phyloP scores from a whole-genome alignment of 2,329 filamentous ascomycete species.

The Colletotrichum sp. region DNA sequence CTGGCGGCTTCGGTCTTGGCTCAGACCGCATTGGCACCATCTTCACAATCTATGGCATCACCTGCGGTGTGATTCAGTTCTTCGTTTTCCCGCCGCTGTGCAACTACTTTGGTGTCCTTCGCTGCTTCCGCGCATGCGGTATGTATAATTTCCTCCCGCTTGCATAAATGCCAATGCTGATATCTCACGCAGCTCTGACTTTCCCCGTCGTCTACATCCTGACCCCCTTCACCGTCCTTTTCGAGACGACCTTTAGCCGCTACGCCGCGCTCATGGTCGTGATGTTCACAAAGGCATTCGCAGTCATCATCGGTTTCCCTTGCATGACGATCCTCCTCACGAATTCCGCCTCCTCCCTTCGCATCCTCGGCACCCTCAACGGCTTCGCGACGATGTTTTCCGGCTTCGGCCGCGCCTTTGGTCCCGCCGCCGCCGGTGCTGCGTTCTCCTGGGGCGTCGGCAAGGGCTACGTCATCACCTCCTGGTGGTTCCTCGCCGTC shows the following conservation, averaged over 20 bases:
- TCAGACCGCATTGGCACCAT: conserved; percentile 82
- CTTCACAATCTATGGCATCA: conserved; percentile 82
- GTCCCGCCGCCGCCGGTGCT: conserved; percentile 76
- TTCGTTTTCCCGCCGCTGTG: conserved; percentile 82
- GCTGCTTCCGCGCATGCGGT: conserved; percentile 72
- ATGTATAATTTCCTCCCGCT: conserved; percentile 25
- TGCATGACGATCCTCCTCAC: conserved; percentile 88
- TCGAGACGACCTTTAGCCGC: conserved; percentile 52
- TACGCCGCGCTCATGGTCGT: conserved; percentile 68
- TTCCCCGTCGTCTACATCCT: conserved; percentile 80
- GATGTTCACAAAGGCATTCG: conserved; percentile 76
- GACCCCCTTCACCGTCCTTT: conserved; percentile 81
- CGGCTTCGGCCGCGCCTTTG: conserved; percentile 79
- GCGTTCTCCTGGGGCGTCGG: conserved; percentile 80
- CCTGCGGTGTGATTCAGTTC: conserved; percentile 85
- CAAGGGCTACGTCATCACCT: conserved; percentile 75
- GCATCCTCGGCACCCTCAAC: conserved; percentile 89
- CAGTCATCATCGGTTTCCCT: conserved; percentile 85
- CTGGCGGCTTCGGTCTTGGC: conserved; percentile 77
- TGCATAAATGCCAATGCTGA: neutral
- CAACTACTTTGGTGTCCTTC: conserved; percentile 73
- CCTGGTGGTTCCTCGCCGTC: conserved; percentile 79
- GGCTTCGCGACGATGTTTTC: conserved; percentile 86
- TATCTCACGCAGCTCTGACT: conserved; percentile 49
- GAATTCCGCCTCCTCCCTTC: conserved; percentile 83